A percentile compares a stretch with the other conserved stretches of the same genome.
These are phyloP conservation scores for Candida hungchunana DNA, from an alignment of 805 yeast species.

Conservation along the genomic window DNA sequence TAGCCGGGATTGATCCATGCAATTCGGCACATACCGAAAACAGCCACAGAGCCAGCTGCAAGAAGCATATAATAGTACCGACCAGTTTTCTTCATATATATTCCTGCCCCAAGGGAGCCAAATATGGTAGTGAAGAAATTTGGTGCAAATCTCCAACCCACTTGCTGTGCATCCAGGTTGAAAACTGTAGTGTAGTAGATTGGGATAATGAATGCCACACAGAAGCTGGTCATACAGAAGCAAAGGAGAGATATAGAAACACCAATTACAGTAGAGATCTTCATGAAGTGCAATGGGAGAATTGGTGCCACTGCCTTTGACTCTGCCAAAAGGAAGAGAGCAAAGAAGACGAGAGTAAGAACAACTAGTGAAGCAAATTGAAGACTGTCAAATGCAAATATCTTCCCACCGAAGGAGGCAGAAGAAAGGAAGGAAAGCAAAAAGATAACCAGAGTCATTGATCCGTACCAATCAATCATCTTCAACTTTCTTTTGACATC, in stretches of 20 bases:
- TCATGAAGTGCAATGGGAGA: slow-evolving; percentile 53
- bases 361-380: slow-evolving; percentile 30
- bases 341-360: slow-evolving; percentile 34
- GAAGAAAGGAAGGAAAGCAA: slow-evolving; percentile 44
- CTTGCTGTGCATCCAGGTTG: slow-evolving; percentile 47
- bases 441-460: slow-evolving; percentile 40
- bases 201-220: slow-evolving; percentile 54
- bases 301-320: slow-evolving; percentile 50
- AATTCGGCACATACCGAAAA: slow-evolving; percentile 41
- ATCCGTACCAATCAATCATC: slow-evolving; percentile 53
- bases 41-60: slow-evolving; percentile 37
- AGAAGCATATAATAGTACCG: slow-evolving; percentile 47
- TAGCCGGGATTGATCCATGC: slow-evolving; percentile 30
- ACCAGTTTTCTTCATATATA: slow-evolving; percentile 61
- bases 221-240: slow-evolving; percentile 35
- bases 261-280: slow-evolving; percentile 55
- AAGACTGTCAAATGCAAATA: slow-evolving; percentile 36
- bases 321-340: slow-evolving; percentile 40
- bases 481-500: slow-evolving; percentile 44
- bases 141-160: slow-evolving; percentile 58
- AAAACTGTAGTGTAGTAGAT: slow-evolving; percentile 55
- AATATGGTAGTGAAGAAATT: slow-evolving; percentile 54
- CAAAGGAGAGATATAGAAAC: slow-evolving; percentile 64
- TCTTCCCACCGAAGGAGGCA: slow-evolving; percentile 51
- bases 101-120: slow-evolving; percentile 62